Evolutionary conservation across 495 filamentous ascomycete genomes (phyloP), one percentile per base, ranked within the genome.

Genomic region (Hypoxylon lenormandii): DNA sequence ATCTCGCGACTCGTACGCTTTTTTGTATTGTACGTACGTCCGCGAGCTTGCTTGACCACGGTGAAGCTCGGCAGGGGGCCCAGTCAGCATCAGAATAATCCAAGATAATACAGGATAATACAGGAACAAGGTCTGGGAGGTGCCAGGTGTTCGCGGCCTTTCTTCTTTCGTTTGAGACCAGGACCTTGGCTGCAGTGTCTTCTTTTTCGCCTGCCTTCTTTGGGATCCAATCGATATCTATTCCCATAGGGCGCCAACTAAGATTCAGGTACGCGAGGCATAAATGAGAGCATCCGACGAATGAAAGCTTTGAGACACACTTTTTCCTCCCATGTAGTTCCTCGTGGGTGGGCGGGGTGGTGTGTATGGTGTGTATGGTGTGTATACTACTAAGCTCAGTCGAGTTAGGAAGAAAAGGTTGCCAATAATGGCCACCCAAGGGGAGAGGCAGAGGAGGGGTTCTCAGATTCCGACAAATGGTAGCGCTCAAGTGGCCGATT

Each of bases 181-280:
- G 38, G 43, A 33, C 66, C 66, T 60, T 55, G 54, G 65, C 48
- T 40, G 30, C 53, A 62, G 12, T 8, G 4, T 60, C 3, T 28
- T 28, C 42, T 47, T 50, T 45, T 61, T 71, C 57, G 55, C 67
- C 67, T 66, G 49, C 57, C 67, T 65, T 58, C 57, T 66, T 66
- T 55, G 67, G 61, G 51, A 46, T 21, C 49, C 45, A 22, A 36
- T 64, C n/a, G 54, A 61, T 8, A 43, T 52, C 13, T 40, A 42
- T 63, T 36, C 62, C 59, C 42, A 49, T 60, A 54, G 51, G 52
- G 57, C 42, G 40, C 28, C 51, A 33, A 53, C 62, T 66, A 71
- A 71, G 58, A 71, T 71, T 66, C 68, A 71, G 68, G 68, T 66
- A 71, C 62, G 62, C 52, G 58, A 66, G 53, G 68, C 62, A 61